Evolutionary conservation across 1,284 basidiomycete species (phyloP), one percentile per base, ranked within the genome.

Genomic region (Ganoderma leucocontextum): DNA sequence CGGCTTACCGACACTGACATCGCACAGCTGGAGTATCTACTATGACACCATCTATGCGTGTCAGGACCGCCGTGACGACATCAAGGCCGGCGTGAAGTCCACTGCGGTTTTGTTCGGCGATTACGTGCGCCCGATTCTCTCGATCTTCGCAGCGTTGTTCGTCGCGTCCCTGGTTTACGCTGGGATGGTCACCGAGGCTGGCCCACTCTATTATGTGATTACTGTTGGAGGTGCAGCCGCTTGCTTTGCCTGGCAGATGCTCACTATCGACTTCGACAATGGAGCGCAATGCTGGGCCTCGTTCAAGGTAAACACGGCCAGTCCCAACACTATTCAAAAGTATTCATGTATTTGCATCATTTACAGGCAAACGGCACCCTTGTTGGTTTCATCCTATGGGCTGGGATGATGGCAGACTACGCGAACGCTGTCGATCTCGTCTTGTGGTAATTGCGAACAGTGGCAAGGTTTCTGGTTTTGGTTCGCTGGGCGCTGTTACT

Each of bases 321-420:
- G n/a, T 39, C 47, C 47, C 47, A 12, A 9, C 13, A 12, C 4
- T n/a, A n/a, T 42, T 49, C 10, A 10, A 25, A 10, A 22, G 44
- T 15, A 47, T 22, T 47, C n/a, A 47, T 49, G n/a, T 13, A 25
- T 13, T 47, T 13, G 13, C 13, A 35, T 19, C 12, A 9, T 35
- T 12, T 0, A 82, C 83, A 62, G 81, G 82, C 61, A 71, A 77
- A 17, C 80, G 78, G 10, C 75, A 80, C 71, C 53, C 64, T 58
- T 13, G 39, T 75, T 35, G 72, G 73, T 2, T 52, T 64, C 5
- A n/a, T 74, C 3, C 39, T 75, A 6, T 72, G 63, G 41, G 29
- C 49, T 9, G 74, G 73, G 22, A 71, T 75, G 59, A 13, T 66
- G 22, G 63, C 60, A 8, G 73, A 74, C 33, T 75, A 75, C 36